phyloP scores from a whole-genome alignment of 768 basidiomycete species.

The Clavaria fumosa region DNA sequence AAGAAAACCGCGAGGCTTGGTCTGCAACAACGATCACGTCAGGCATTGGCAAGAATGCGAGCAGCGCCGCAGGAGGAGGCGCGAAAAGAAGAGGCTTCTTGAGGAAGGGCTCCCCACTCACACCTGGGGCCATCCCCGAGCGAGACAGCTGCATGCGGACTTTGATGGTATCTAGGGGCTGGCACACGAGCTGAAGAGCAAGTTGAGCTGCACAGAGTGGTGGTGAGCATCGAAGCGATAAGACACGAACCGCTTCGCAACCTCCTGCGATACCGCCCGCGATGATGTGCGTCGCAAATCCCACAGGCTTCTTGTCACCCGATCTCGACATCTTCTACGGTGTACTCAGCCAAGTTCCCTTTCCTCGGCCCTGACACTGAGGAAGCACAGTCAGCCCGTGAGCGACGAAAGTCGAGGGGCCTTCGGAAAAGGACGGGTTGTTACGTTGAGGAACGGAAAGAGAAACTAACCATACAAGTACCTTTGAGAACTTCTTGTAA shows the following conservation, averaged over 20 bases:
- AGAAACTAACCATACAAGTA: too few relatives aligned
- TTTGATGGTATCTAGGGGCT: conserved; percentile 97
- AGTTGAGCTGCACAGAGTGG: background rate
- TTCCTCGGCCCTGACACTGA: background rate
- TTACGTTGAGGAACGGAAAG: background rate
- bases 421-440: background rate
- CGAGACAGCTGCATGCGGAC: conserved; percentile 98
- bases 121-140: conserved; percentile 66
- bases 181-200: conserved; percentile 49
- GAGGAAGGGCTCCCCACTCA: conserved; percentile 27
- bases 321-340: conserved; percentile 31
- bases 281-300: conserved; percentile 79
- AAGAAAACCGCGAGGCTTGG: conserved; percentile 82
- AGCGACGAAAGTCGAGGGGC: background rate
- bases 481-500: too few relatives aligned
- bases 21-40: too few relatives aligned
- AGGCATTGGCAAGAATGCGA: conserved; percentile 6
- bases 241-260: conserved; percentile 66
- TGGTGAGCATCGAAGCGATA: background rate
- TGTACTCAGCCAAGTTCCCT: background rate
- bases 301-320: conserved; percentile 58
- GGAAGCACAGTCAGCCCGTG: background rate
- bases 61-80: background rate
- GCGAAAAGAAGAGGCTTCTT: background rate
- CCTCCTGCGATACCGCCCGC: conserved; percentile 92